Conservation (phyloP, 2,329 filamentous ascomycete genomes). For the Neofusicoccum sp. region DNA sequence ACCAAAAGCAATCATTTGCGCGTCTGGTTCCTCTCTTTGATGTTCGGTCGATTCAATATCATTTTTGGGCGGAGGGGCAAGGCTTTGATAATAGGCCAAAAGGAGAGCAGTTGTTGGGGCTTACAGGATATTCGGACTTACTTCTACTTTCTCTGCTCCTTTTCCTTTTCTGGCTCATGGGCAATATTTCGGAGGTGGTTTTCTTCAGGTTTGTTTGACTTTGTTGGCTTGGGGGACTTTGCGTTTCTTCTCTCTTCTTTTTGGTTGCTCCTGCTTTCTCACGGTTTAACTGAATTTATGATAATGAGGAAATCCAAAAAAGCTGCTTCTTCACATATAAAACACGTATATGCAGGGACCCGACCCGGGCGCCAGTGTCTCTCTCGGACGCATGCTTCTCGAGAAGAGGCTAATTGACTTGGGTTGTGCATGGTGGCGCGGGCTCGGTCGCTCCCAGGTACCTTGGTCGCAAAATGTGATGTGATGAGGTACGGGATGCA, state of each 20-base stretch:
- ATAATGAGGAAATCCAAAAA: constrained; percentile 17
- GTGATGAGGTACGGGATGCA: background rate
- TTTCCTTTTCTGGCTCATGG: background rate
- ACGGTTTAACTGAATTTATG: constrained; percentile 9
- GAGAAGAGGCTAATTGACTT: no score
- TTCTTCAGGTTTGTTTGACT: background rate
- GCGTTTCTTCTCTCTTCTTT: background rate
- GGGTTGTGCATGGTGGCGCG: no score
- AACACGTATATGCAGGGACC: no score
- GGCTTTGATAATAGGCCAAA: constrained; percentile 2
- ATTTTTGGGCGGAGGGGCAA: background rate
- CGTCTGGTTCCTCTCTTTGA: constrained; percentile 13
- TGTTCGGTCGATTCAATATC: constrained; percentile 8
- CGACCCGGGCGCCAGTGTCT: background rate
- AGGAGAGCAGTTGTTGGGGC: background rate
- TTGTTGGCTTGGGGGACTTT: background rate
- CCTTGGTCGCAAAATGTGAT: no score
- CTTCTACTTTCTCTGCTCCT: constrained; percentile 7
- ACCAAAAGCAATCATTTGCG: constrained; percentile 13
- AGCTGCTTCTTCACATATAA: constrained; percentile 2
- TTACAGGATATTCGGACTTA: background rate
- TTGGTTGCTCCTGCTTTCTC: background rate
- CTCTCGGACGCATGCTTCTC: no score
- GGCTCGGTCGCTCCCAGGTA: no score
- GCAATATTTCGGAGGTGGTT: background rate